Conservation (phyloP, 2,329 filamentous ascomycete species). For the Colletotrichum destructivum region DNA sequence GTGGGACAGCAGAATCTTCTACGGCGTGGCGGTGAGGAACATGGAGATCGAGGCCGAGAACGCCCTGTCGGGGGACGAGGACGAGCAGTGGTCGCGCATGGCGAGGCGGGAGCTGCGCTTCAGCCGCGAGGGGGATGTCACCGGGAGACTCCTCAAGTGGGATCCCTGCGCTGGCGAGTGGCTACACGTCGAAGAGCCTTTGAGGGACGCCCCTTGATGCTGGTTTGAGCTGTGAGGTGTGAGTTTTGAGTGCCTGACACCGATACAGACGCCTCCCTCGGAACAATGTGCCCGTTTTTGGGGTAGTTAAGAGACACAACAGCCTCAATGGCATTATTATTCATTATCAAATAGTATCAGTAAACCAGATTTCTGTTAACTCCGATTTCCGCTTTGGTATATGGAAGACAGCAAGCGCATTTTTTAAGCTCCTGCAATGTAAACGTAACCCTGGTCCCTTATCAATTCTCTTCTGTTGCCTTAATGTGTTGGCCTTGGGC, state of each 20-base stretch:
- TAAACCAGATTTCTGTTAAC: too few species aligned
- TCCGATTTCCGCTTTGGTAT: too few species aligned
- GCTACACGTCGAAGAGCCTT: neutral
- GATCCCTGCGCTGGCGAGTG: conserved; percentile 7
- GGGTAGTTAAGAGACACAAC: neutral
- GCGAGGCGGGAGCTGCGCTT: conserved; percentile 56
- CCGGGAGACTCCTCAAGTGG: conserved; percentile 10
- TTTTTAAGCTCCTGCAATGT: too few species aligned
- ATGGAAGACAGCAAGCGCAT: too few species aligned
- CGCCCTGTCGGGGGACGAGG: conserved; percentile 48
- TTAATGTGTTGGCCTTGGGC: too few species aligned
- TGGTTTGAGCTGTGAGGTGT: neutral
- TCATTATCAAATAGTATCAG: too few species aligned
- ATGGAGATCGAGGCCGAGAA: conserved; percentile 52
- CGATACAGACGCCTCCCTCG: neutral
- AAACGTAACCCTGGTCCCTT: too few species aligned
- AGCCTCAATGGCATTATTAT: neutral
- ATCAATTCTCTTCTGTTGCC: neutral
- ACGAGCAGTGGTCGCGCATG: conserved; percentile 58
- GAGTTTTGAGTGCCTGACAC: too few species aligned
- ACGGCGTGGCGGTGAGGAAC: conserved; percentile 57
- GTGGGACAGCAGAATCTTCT: conserved; percentile 58
- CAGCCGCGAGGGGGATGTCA: conserved; percentile 47
- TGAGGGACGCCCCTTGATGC: neutral
- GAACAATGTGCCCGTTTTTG: too few species aligned